Evolutionary conservation across 148 eudicot genomes (phyloP).

Genomic region (Selenicereus undatus): DNA sequence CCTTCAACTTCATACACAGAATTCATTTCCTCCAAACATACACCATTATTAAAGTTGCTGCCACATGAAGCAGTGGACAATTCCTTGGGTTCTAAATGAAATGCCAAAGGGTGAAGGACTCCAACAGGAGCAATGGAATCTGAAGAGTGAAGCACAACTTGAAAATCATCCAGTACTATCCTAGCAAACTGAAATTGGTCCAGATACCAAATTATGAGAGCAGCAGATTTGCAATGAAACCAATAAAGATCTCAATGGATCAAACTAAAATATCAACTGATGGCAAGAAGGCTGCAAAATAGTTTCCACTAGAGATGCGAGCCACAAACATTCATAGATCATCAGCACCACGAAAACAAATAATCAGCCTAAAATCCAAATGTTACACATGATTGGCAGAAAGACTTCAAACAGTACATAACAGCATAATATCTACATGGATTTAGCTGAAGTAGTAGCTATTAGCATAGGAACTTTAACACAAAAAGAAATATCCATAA

Average conservation of each 20-base stretch:
- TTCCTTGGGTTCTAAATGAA: conserved; percentile 71
- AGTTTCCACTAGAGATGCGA: background rate
- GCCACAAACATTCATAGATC: background rate
- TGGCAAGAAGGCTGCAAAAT: background rate
- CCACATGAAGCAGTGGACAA: conserved; percentile 28
- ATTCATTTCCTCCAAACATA: conserved; percentile 32
- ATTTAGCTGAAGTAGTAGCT: background rate
- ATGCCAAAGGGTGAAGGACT: conserved; percentile 84
- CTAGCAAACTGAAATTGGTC: conserved; percentile 73
- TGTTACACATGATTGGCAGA: background rate
- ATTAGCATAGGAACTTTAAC: background rate
- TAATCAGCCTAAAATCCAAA: background rate
- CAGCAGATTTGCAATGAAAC: background rate
- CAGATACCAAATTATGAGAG: background rate
- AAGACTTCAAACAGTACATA: background rate
- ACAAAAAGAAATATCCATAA: background rate
- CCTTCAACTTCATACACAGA: conserved; percentile 64
- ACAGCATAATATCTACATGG: background rate
- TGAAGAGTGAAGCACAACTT: conserved; percentile 74
- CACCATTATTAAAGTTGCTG: conserved; percentile 27
- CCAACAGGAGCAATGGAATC: conserved; percentile 96
- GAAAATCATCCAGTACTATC: conserved; percentile 75
- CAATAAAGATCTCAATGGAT: too few species aligned
- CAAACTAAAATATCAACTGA: background rate
- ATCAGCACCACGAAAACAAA: background rate